Conservation (phyloP, 257 asterid genomes). For the Haberlea rhodopensis region DNA sequence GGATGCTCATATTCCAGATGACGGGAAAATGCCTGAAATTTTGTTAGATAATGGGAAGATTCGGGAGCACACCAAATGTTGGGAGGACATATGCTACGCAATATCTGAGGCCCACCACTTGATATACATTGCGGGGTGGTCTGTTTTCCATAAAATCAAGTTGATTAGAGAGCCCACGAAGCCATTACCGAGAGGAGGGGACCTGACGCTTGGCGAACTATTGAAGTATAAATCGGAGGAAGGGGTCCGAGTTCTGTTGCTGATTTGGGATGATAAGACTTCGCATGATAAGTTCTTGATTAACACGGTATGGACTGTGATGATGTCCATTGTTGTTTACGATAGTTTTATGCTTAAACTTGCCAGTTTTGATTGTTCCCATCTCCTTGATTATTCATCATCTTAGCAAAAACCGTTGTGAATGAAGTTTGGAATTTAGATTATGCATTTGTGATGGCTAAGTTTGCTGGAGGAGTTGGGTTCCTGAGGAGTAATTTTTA, state of each 20-base stretch:
- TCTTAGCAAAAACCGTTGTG: no score
- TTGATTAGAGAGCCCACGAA: constrained; percentile 51
- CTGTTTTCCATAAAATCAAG: constrained; percentile 50
- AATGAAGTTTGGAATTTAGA: not conserved
- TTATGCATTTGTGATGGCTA: not conserved
- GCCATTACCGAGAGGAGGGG: constrained; percentile 45
- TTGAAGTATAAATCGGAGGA: constrained; percentile 56
- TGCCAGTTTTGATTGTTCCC: not conserved
- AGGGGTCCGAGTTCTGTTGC: constrained; percentile 54
- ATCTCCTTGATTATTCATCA: not conserved
- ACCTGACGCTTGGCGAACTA: constrained; percentile 50
- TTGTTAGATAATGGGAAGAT: constrained; percentile 29
- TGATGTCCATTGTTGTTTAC: not conserved
- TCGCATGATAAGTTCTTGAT: constrained; percentile 49
- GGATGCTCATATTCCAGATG: constrained; percentile 47
- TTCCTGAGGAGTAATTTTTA: not conserved
- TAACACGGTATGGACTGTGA: constrained; percentile 34
- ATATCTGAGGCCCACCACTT: constrained; percentile 51
- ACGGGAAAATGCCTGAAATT: constrained; percentile 44
- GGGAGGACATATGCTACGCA: constrained; percentile 62
- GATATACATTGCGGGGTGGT: constrained; percentile 58
- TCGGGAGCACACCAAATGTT: constrained; percentile 50
- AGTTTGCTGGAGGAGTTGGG: not conserved
- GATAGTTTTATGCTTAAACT: not conserved
- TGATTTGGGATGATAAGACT: constrained; percentile 68